These are phyloP conservation scores for Bimuria novae-zelandiae DNA, from an alignment of 2,329 filamentous ascomycete genomes.

Conservation along the genomic window DNA sequence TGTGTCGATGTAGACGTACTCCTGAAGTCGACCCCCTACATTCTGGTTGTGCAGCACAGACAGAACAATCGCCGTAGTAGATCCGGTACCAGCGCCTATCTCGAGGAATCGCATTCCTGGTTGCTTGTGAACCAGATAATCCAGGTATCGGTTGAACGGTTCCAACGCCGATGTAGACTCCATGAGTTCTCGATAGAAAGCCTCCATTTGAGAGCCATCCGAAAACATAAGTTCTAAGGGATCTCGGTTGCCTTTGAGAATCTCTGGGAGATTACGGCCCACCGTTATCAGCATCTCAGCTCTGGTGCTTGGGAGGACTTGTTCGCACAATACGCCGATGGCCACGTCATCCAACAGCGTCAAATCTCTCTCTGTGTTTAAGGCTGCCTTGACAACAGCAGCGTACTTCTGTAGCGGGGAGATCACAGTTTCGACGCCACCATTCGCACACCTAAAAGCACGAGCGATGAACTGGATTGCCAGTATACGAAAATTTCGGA, in stretches of 20 bases:
- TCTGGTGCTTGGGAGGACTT: too few relatives aligned
- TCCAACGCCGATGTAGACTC: neutral
- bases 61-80: neutral
- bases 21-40: neutral
- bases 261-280: neutral
- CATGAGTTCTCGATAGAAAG: neutral
- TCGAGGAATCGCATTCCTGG: slow-evolving; percentile 3
- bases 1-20: slow-evolving; percentile 16
- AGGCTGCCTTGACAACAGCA: too few relatives aligned
- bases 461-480: too few relatives aligned
- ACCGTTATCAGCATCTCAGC: too few relatives aligned
- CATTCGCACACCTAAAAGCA: too few relatives aligned
- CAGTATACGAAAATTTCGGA: too few relatives aligned
- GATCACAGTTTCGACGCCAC: too few relatives aligned
- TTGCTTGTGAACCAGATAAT: slow-evolving; percentile 11
- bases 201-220: neutral
- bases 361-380: too few relatives aligned
- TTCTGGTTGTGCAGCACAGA: neutral
- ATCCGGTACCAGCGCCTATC: neutral
- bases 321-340: too few relatives aligned
- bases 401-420: too few relatives aligned
- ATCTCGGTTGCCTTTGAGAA: slow-evolving; percentile 5
- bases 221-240: slow-evolving; percentile 1
- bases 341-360: too few relatives aligned
- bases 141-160: slow-evolving; percentile 3